These are phyloP conservation scores for Claviceps africana DNA, from an alignment of 2,329 filamentous ascomycete species.

Conservation along the genomic window DNA sequence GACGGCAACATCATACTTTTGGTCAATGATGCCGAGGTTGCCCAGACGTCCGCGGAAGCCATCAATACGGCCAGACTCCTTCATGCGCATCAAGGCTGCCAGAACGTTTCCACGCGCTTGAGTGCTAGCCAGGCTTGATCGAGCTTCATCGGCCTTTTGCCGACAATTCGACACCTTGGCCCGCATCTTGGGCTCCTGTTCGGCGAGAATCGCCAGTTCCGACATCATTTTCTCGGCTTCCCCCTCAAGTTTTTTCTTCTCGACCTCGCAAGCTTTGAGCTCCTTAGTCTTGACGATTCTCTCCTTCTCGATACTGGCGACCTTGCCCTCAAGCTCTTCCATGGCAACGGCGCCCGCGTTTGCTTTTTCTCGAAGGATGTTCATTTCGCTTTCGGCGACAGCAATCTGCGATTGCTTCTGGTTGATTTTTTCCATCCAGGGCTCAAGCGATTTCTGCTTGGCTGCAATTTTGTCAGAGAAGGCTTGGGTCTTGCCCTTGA, in stretches of 20 bases:
- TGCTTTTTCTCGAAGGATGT: conserved; percentile 78
- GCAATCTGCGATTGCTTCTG: conserved; percentile 89
- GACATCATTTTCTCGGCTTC: conserved; percentile 58
- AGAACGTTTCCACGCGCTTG: conserved; percentile 91
- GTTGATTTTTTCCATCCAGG: conserved; percentile 94
- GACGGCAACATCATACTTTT: conserved; percentile 93
- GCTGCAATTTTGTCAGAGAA: conserved; percentile 83
- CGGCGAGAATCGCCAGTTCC: conserved; percentile 56
- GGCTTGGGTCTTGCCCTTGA: conserved; percentile 91
- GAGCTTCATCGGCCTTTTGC: conserved; percentile 91
- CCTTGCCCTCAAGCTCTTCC: conserved; percentile 69
- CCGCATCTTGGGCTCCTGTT: conserved; percentile 70
- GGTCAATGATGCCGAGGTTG: conserved; percentile 84
- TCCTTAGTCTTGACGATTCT: conserved; percentile 57
- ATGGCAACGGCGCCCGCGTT: conserved; percentile 76
- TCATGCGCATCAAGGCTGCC: conserved; percentile 81
- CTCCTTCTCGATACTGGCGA: conserved; percentile 57
- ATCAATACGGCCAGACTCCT: conserved; percentile 90
- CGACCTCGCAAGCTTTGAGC: conserved; percentile 59
- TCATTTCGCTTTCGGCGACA: conserved; percentile 85
- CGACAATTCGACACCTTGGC: conserved; percentile 76
- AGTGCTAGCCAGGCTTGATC: conserved; percentile 74
- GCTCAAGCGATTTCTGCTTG: conserved; percentile 89
- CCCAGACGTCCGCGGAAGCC: conserved; percentile 93
- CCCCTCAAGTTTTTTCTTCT: conserved; percentile 59